phyloP scores from a whole-genome alignment of 257 asterid species.

The Asclepias syriaca region DNA sequence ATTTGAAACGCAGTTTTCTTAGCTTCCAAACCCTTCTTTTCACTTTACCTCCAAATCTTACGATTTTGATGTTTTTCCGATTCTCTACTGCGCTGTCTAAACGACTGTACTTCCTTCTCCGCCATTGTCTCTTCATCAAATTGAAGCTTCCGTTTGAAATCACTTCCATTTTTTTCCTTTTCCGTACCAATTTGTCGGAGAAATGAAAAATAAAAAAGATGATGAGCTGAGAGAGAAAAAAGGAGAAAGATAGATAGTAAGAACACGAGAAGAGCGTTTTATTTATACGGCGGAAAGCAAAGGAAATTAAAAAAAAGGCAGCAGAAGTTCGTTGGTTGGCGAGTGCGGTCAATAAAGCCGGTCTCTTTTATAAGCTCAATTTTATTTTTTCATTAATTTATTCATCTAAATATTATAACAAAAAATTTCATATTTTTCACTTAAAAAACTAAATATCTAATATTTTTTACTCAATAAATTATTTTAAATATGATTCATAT shows the following conservation, averaged over 20 bases:
- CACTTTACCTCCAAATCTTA: conserved; percentile 22
- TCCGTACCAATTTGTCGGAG: neutral
- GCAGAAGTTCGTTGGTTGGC: neutral
- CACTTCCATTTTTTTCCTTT: conserved; percentile 6
- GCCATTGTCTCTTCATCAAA: conserved; percentile 25
- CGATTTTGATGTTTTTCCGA: conserved; percentile 16
- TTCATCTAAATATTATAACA: too few species aligned
- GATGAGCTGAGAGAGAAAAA: neutral
- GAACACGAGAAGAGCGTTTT: neutral
- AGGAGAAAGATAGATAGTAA: neutral
- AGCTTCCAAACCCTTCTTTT: conserved; percentile 28
- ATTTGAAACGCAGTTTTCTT: conserved; percentile 23
- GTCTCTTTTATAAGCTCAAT: neutral
- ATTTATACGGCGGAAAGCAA: too few species aligned
- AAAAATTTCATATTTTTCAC: too few species aligned
- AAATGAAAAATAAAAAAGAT: neutral
- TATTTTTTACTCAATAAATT: too few species aligned
- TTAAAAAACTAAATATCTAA: too few species aligned
- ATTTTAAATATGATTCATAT: too few species aligned
- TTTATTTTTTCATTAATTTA: too few species aligned
- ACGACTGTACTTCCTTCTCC: conserved; percentile 24
- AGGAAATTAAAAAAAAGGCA: neutral
- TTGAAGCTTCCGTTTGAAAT: conserved; percentile 14
- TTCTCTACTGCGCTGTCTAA: conserved; percentile 5
- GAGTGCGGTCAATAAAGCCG: conserved; percentile 4